phyloP scores from a whole-genome alignment of 179 eudicot species.

The Carnegiea gigantea region DNA sequence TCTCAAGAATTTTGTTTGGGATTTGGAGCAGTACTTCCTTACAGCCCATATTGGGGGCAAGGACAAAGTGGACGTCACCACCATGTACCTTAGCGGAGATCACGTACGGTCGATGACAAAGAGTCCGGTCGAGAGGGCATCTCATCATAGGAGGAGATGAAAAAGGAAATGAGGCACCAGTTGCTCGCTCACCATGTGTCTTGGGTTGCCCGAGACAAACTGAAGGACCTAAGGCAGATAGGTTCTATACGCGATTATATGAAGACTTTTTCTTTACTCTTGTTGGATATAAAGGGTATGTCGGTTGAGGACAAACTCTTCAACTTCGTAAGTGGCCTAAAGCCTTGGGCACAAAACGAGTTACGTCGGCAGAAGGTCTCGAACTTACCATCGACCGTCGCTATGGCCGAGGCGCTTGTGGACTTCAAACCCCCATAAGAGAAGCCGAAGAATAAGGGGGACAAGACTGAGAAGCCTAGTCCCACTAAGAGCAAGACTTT shows the following conservation, averaged over 20 bases:
- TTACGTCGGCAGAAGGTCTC: neutral
- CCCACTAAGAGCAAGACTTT: too few relatives aligned
- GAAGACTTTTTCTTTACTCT: neutral
- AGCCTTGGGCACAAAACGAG: neutral
- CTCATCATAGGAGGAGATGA: too few relatives aligned
- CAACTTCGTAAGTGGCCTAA: neutral
- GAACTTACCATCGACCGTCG: neutral
- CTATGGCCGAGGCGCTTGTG: neutral
- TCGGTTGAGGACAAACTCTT: neutral
- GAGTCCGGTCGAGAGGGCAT: neutral
- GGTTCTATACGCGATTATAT: neutral
- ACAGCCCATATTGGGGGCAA: neutral
- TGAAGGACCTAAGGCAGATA: too few relatives aligned
- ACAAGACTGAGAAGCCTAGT: too few relatives aligned
- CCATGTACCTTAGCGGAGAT: too few relatives aligned
- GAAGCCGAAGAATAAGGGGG: too few relatives aligned
- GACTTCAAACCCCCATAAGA: neutral
- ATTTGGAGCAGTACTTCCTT: neutral
- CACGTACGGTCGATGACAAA: too few relatives aligned
- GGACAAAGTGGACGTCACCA: neutral
- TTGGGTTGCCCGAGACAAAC: too few relatives aligned
- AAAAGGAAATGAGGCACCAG: neutral
- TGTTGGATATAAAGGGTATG: neutral
- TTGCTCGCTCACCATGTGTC: neutral
- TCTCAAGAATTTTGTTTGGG: neutral